Evolutionary conservation across 257 asterid genomes (phyloP).

Genomic region (Solanum medicagineum): DNA sequence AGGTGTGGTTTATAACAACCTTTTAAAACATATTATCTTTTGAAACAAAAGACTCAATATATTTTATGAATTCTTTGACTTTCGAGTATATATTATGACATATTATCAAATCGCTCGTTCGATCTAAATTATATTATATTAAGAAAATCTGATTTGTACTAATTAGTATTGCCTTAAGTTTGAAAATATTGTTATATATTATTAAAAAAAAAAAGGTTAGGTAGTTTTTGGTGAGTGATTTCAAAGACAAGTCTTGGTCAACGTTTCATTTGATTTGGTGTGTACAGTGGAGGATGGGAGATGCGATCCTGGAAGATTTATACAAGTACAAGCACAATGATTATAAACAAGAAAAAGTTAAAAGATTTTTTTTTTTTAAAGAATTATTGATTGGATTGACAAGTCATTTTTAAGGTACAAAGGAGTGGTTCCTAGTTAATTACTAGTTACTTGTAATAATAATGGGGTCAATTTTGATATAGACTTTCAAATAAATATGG

Average conservation of each 20-base stretch:
- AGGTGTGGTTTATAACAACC: not conserved
- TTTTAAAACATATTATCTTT: too few species aligned
- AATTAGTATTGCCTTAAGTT: not conserved
- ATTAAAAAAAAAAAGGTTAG: not conserved
- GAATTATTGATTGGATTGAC: constrained; percentile 3
- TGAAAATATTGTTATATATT: too few species aligned
- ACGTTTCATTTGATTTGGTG: not conserved
- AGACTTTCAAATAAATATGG: not conserved
- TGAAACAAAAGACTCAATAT: too few species aligned
- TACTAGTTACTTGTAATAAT: not conserved
- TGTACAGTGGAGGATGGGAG: not conserved
- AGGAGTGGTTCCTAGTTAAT: not conserved
- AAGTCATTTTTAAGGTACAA: constrained; percentile 1
- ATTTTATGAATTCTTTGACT: too few species aligned
- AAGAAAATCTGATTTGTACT: not conserved
- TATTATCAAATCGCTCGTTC: too few species aligned
- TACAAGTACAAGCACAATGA: not conserved
- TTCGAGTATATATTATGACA: not conserved
- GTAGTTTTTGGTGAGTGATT: not conserved
- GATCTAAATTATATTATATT: not conserved
- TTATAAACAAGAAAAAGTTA: not conserved
- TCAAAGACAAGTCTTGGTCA: not conserved
- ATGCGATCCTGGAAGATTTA: not conserved
- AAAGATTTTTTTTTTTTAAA: not conserved
- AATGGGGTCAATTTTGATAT: not conserved